phyloP scores from a whole-genome alignment of 2,329 filamentous ascomycete species.

The Lachnellula willkommii region DNA sequence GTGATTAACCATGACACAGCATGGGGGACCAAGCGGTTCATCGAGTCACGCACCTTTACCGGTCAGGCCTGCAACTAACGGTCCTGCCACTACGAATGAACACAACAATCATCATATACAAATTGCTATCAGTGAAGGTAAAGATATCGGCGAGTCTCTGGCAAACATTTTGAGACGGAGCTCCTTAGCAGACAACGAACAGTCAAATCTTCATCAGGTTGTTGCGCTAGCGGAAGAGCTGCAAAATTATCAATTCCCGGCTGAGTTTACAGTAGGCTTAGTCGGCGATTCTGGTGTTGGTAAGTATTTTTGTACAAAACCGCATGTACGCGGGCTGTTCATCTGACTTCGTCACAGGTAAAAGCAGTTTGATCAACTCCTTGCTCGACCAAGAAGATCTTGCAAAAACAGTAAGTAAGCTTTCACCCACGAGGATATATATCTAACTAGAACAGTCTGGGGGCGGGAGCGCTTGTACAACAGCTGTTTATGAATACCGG shows the following conservation, averaged over 20 bases:
- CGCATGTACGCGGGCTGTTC: background rate
- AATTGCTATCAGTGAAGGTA: constrained; percentile 9
- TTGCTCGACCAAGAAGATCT: constrained; percentile 6
- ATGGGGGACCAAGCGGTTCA: background rate
- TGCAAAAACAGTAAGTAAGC: constrained; percentile 11
- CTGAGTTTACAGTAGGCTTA: constrained; percentile 14
- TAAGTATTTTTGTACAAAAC: background rate
- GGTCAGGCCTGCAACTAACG: background rate
- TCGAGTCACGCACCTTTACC: background rate
- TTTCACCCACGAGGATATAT: background rate
- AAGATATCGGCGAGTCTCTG: constrained; percentile 3
- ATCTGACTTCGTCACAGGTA: constrained; percentile 7
- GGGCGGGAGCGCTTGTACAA: constrained; percentile 8
- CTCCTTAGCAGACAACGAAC: constrained; percentile 9
- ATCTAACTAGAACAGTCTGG: constrained; percentile 6
- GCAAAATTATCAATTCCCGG: constrained; percentile 11
- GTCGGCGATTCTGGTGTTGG: constrained; percentile 17
- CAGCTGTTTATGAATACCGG: constrained; percentile 12
- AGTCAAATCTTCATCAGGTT: constrained; percentile 10
- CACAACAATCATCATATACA: background rate
- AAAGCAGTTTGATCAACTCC: constrained; percentile 17
- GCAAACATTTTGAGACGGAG: constrained; percentile 5
- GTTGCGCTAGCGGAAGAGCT: constrained; percentile 14
- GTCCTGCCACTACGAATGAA: background rate
- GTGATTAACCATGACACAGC: background rate